These are phyloP conservation scores for Amylostereum areolatum DNA, from an alignment of 1,284 basidiomycete genomes.

Conservation along the genomic window DNA sequence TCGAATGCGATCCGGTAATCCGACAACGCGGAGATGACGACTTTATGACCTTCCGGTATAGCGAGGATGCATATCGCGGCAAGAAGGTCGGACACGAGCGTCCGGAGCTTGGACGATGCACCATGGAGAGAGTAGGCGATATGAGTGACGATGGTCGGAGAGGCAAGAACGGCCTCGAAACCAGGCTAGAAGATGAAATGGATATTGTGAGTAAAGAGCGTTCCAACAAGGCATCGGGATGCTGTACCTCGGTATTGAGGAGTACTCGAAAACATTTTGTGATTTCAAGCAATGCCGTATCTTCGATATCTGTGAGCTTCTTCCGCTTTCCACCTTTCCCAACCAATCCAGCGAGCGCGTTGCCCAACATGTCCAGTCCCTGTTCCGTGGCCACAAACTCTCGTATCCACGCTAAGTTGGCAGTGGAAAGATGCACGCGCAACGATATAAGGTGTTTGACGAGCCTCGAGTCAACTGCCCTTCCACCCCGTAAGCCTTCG, in stretches of 20 bases:
- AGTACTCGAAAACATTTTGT: conserved; percentile 80
- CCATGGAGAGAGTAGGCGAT: conserved; percentile 69
- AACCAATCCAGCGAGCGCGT: conserved; percentile 53
- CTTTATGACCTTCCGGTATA: conserved; percentile 62
- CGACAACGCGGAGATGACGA: conserved; percentile 73
- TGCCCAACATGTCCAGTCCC: conserved; percentile 63
- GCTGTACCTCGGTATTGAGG: conserved; percentile 77
- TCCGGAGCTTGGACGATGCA: conserved; percentile 65
- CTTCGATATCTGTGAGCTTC: conserved; percentile 56
- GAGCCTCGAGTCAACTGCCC: conserved; percentile 52
- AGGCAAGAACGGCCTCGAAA: conserved; percentile 64
- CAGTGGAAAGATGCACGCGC: conserved; percentile 83
- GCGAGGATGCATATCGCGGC: conserved; percentile 81
- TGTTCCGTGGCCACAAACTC: conserved; percentile 63
- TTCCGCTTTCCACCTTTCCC: conserved; percentile 57
- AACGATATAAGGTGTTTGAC: conserved; percentile 78
- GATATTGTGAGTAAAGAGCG: background rate
- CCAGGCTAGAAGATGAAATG: conserved; percentile 44
- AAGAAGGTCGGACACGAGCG: conserved; percentile 72
- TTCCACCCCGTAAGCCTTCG: conserved; percentile 47
- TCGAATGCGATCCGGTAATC: conserved; percentile 71
- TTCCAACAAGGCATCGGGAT: background rate
- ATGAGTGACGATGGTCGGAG: conserved; percentile 64
- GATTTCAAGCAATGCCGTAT: conserved; percentile 64
- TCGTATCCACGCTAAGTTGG: conserved; percentile 73